phyloP scores from a whole-genome alignment of 805 yeast genomes.

The Clavispora phyllophila region DNA sequence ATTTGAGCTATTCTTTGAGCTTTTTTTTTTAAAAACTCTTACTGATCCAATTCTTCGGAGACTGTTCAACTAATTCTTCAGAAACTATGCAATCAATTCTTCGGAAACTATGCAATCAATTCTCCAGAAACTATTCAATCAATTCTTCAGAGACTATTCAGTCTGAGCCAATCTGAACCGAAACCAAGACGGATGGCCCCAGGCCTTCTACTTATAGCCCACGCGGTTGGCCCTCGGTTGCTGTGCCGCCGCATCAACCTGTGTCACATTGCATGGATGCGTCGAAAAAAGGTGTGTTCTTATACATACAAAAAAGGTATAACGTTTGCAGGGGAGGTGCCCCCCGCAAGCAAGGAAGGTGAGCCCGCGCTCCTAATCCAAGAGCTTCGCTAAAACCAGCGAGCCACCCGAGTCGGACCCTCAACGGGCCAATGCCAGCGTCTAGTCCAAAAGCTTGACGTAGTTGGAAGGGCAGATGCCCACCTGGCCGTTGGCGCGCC shows the following conservation, averaged over 20 bases:
- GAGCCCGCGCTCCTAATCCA: neutral
- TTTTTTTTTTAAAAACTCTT: no score
- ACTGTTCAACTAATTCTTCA: no score
- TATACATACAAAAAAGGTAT: neutral
- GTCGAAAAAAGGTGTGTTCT: neutral
- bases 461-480: conserved; percentile 97
- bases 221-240: neutral
- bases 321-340: neutral
- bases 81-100: no score
- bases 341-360: neutral
- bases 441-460: conserved; percentile 60
- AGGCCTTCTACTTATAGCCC: neutral
- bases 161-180: no score
- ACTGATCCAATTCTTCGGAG: no score
- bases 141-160: no score
- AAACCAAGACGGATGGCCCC: neutral
- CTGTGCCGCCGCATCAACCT: neutral
- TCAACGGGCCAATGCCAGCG: no score
- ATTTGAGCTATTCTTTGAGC: no score
- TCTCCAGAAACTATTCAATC: no score
- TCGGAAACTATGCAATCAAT: no score
- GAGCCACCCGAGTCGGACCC: neutral
- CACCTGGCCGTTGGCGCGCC: conserved; percentile 81
- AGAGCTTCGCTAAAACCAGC: neutral
- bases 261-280: neutral